phyloP scores from a whole-genome alignment of 441 rosid species.

The Pelargonium cotyledonis region DNA sequence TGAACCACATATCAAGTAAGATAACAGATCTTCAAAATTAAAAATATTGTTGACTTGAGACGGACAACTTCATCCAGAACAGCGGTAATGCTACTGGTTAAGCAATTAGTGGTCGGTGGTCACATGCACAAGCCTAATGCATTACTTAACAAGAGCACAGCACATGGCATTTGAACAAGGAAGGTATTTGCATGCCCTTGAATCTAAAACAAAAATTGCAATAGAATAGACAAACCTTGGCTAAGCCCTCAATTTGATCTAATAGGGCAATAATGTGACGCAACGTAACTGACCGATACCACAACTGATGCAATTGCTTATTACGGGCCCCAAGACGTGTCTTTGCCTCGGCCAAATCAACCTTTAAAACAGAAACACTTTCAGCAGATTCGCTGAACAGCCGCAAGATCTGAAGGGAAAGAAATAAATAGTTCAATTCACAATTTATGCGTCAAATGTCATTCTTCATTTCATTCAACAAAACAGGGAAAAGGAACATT shows the following conservation, averaged over 20 bases:
- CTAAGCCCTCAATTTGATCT: conserved; percentile 96
- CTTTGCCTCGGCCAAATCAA: conserved; percentile 90
- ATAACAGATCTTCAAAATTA: conserved; percentile 12
- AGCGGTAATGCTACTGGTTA: neutral
- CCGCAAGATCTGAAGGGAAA: conserved; percentile 71
- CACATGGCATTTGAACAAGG: neutral
- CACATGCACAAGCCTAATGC: neutral
- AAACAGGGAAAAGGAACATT: neutral
- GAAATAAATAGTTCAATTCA: conserved; percentile 2
- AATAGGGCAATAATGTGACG: conserved; percentile 87
- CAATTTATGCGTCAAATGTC: conserved; percentile 11
- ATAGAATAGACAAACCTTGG: conserved; percentile 58
- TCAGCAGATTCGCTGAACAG: conserved; percentile 90
- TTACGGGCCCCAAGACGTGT: conserved; percentile 72
- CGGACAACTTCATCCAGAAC: neutral
- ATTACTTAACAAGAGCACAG: neutral
- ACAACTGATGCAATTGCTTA: conserved; percentile 95
- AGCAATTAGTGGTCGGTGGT: neutral
- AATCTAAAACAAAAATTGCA: too few relatives aligned
- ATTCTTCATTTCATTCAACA: neutral
- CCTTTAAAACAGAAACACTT: conserved; percentile 58
- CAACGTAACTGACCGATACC: conserved; percentile 98
- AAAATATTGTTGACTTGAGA: conserved; percentile 8
- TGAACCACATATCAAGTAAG: conserved; percentile 34
- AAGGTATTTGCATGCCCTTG: neutral